phyloP scores from a whole-genome alignment of 306 rosid genomes.

The Notholithocarpus densiflorus region DNA sequence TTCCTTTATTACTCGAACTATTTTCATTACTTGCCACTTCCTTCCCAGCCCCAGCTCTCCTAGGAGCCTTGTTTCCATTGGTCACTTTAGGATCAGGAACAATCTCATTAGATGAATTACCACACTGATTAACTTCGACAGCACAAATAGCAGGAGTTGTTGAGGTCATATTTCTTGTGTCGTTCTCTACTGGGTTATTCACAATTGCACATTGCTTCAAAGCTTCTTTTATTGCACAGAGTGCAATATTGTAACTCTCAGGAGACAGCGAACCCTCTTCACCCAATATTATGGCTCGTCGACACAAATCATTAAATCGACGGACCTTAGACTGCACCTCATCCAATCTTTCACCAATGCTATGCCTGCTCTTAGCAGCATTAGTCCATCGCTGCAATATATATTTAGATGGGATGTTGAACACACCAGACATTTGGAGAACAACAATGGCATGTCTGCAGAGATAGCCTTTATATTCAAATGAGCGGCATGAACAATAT shows the following conservation, averaged over 20 bases:
- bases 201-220: slow-evolving; percentile 41
- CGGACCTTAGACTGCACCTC: slow-evolving; percentile 62
- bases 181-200: slow-evolving; percentile 41
- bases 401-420: slow-evolving; percentile 55
- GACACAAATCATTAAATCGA: slow-evolving; percentile 51
- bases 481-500: slow-evolving; percentile 57
- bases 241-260: slow-evolving; percentile 53
- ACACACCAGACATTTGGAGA: slow-evolving; percentile 65
- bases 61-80: slow-evolving; percentile 27
- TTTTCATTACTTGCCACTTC: slow-evolving; percentile 28
- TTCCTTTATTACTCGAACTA: slow-evolving; percentile 35
- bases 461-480: slow-evolving; percentile 56
- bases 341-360: slow-evolving; percentile 51
- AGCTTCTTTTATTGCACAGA: slow-evolving; percentile 46
- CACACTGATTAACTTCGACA: slow-evolving; percentile 35
- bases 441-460: slow-evolving; percentile 62
- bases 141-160: slow-evolving; percentile 31
- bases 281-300: slow-evolving; percentile 63
- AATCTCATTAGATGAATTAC: slow-evolving; percentile 18
- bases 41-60: slow-evolving; percentile 31
- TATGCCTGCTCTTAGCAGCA: slow-evolving; percentile 60
- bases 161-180: slow-evolving; percentile 22
- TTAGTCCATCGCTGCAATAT: slow-evolving; percentile 57
- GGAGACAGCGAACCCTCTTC: slow-evolving; percentile 62
- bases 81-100: slow-evolving; percentile 32